A percentile compares a stretch with the other conserved stretches of the same genome.
Conservation (phyloP, 108 stramenopile species). For the Hondaea fermentalgiana region DNA sequence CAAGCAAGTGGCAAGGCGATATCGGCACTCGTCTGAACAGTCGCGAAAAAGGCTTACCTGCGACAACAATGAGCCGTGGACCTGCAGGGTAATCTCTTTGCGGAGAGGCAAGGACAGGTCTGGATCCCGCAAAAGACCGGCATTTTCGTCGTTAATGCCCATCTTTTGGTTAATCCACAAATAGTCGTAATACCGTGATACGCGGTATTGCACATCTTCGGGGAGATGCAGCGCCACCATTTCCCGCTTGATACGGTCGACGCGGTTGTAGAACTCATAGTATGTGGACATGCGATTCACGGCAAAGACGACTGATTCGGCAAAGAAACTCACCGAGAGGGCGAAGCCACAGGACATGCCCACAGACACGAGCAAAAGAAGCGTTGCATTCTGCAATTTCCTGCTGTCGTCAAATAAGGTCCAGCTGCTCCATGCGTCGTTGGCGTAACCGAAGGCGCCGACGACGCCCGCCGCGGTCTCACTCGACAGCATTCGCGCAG, state of each 20-base stretch:
- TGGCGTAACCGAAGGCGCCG: background rate
- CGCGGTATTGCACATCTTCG: background rate
- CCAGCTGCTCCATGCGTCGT: background rate
- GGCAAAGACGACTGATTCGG: background rate
- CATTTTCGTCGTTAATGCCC: background rate
- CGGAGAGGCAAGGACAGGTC: background rate
- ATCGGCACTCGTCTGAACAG: background rate
- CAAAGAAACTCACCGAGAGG: background rate
- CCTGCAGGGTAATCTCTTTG: background rate
- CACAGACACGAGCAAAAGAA: background rate
- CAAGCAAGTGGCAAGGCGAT: background rate
- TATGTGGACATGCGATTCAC: background rate
- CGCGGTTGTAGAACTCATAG: background rate
- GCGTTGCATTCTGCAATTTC: background rate
- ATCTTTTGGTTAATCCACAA: constrained; percentile 4
- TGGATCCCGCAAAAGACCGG: background rate
- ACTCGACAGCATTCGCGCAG: no score
- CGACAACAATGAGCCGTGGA: background rate
- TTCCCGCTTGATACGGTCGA: background rate
- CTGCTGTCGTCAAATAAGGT: background rate
- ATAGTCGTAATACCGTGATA: background rate
- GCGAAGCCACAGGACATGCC: background rate
- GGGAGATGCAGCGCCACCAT: background rate
- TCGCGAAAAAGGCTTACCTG: background rate
- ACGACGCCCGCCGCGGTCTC: background rate